Conservation (phyloP, 2,329 filamentous ascomycete genomes). For the Colletotrichum sp. region DNA sequence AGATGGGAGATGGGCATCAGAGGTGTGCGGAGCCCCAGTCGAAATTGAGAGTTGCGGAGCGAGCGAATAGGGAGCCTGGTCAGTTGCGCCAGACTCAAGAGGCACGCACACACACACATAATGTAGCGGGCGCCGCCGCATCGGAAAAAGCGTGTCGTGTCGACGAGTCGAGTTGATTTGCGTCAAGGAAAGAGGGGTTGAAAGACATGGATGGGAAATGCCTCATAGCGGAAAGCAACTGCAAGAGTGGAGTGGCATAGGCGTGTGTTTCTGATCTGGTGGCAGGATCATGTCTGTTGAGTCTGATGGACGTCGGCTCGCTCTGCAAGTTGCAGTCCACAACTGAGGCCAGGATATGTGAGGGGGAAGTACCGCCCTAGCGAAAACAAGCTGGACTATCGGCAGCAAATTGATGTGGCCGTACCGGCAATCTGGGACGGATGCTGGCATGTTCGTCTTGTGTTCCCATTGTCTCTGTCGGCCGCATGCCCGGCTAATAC, state of each 20-base stretch:
- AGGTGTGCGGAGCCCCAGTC: not conserved
- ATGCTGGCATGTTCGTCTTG: conserved; percentile 13
- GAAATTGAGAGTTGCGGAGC: not conserved
- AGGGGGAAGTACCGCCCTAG: conserved; percentile 7
- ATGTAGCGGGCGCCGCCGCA: conserved; percentile 9
- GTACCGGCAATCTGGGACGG: conserved; percentile 17
- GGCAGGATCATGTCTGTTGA: conserved; percentile 13
- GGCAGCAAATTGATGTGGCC: conserved; percentile 5
- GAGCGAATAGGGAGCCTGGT: not conserved
- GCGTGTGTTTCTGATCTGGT: conserved; percentile 4
- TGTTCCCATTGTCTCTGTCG: not conserved
- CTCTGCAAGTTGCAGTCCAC: not conserved
- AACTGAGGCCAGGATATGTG: not conserved
- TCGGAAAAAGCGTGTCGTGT: conserved; percentile 6
- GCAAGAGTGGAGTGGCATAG: conserved; percentile 11
- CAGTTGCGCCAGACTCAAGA: not conserved
- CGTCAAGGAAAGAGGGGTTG: conserved; percentile 12
- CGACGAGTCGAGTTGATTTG: not conserved
- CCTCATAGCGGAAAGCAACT: conserved; percentile 17
- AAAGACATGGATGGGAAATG: conserved; percentile 21
- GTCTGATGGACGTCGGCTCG: not conserved
- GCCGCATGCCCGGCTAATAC: not conserved
- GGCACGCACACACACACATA: not conserved
- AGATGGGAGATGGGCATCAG: not conserved
- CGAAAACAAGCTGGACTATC: not conserved